Evolutionary conservation across 148 eudicot species (phyloP).

Genomic region (Talinum fruticosum): DNA sequence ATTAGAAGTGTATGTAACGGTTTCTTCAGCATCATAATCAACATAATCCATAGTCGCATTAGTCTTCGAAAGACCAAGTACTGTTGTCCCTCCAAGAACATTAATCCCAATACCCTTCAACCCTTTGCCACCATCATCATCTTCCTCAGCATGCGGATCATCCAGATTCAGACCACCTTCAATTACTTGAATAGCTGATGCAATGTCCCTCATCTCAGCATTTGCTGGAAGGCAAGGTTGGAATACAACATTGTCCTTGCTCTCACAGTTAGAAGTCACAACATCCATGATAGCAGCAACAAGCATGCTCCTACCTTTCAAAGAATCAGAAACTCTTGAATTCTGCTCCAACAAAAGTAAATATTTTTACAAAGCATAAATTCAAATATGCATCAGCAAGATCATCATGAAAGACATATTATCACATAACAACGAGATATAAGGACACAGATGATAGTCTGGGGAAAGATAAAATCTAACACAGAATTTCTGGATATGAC

Average conservation of each 20-base stretch:
- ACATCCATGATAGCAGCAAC: slow-evolving; percentile 98
- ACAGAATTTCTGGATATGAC: neutral
- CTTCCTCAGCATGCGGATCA: slow-evolving; percentile 55
- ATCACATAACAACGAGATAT: neutral
- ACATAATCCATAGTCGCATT: slow-evolving; percentile 38
- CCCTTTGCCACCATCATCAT: slow-evolving; percentile 72
- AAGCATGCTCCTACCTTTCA: slow-evolving; percentile 99
- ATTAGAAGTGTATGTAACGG: slow-evolving; percentile 29
- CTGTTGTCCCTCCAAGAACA: slow-evolving; percentile 90
- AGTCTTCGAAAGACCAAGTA: slow-evolving; percentile 69
- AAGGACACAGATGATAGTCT: neutral
- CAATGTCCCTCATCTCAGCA: slow-evolving; percentile 93
- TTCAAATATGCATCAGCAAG: slow-evolving; percentile 17
- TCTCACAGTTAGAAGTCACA: slow-evolving; percentile 81
- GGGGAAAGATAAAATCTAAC: neutral
- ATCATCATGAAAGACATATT: neutral
- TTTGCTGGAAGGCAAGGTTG: slow-evolving; percentile 66
- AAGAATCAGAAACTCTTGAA: slow-evolving; percentile 75
- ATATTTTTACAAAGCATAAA: slow-evolving; percentile 27
- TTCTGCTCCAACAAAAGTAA: slow-evolving; percentile 69
- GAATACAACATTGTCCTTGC: slow-evolving; percentile 44
- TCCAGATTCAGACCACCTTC: slow-evolving; percentile 95
- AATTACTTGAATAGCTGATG: slow-evolving; percentile 85
- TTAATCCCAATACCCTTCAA: slow-evolving; percentile 90
- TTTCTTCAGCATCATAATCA: slow-evolving; percentile 25